Percentiles rank a stretch among this genome's conserved stretches.
These are phyloP conservation scores for Saccharomyces mikatae DNA, from an alignment of 805 yeast species.

Conservation along the genomic window DNA sequence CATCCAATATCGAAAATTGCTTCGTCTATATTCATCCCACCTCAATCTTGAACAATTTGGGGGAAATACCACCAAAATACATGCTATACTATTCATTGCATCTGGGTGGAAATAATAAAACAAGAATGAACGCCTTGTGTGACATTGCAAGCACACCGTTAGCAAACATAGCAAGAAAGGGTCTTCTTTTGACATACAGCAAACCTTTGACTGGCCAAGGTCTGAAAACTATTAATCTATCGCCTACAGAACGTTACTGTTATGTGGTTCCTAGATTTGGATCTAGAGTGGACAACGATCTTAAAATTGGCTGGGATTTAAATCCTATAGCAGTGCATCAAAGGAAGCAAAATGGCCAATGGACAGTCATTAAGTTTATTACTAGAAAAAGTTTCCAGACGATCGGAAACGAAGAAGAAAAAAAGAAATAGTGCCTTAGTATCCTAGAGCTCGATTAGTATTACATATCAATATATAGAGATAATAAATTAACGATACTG, in stretches of 20 bases:
- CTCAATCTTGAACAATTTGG: slow-evolving; percentile 52
- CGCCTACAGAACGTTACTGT: slow-evolving; percentile 67
- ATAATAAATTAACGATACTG: neutral
- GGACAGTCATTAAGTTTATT: slow-evolving; percentile 41
- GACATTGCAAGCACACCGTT: slow-evolving; percentile 69
- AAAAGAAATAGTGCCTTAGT: neutral
- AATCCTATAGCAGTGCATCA: slow-evolving; percentile 75
- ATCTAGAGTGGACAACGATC: slow-evolving; percentile 69
- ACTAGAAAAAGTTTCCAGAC: slow-evolving; percentile 22
- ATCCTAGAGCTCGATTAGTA: neutral
- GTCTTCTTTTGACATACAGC: slow-evolving; percentile 72
- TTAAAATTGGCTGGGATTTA: slow-evolving; percentile 82
- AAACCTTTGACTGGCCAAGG: slow-evolving; percentile 84
- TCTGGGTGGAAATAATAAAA: slow-evolving; percentile 40
- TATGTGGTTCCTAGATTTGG: slow-evolving; percentile 90
- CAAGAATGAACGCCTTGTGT: slow-evolving; percentile 67
- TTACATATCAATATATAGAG: neutral
- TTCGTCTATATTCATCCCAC: slow-evolving; percentile 73
- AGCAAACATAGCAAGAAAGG: slow-evolving; percentile 64
- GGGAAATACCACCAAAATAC: slow-evolving; percentile 71
- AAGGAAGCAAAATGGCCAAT: slow-evolving; percentile 53
- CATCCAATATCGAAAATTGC: slow-evolving; percentile 38
- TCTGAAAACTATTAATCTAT: slow-evolving; percentile 64
- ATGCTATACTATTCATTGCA: slow-evolving; percentile 67
- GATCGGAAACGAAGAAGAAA: slow-evolving; percentile 6